phyloP scores from a whole-genome alignment of 495 filamentous ascomycete genomes.

The Trichoderma gamsii region DNA sequence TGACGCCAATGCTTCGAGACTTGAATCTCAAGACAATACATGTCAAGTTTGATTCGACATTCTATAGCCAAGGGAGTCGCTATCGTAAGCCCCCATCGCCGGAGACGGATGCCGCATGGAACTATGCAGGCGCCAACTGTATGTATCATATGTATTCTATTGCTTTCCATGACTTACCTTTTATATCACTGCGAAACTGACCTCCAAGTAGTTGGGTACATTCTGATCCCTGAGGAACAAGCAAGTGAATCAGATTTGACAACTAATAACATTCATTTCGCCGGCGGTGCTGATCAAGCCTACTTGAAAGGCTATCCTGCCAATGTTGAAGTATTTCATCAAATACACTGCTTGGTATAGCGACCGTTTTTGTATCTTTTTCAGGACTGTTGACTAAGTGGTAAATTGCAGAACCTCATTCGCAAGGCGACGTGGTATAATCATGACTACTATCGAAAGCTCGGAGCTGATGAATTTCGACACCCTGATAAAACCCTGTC shows the following conservation, averaged over 20 bases:
- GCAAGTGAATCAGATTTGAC: background rate
- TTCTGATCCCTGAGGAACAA: background rate
- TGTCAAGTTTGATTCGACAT: background rate
- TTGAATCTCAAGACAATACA: background rate
- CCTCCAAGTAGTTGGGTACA: background rate
- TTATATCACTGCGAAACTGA: background rate
- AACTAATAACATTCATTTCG: background rate
- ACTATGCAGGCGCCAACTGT: background rate
- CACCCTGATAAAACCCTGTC: background rate
- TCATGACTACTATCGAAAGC: background rate
- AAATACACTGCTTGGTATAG: background rate
- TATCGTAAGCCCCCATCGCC: background rate
- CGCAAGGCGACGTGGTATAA: background rate
- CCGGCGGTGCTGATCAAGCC: background rate
- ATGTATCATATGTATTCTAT: background rate
- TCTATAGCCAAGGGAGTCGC: background rate
- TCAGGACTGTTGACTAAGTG: background rate
- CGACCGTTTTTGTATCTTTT: background rate
- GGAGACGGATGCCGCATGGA: background rate
- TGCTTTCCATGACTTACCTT: background rate
- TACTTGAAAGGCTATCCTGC: background rate
- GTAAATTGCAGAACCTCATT: background rate
- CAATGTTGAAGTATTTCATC: background rate
- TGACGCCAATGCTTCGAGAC: background rate
- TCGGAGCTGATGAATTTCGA: background rate